Evolutionary conservation across 2,329 filamentous ascomycete genomes (phyloP), one percentile per base, ranked within the genome.

Genomic region (Colletotrichum sp.): DNA sequence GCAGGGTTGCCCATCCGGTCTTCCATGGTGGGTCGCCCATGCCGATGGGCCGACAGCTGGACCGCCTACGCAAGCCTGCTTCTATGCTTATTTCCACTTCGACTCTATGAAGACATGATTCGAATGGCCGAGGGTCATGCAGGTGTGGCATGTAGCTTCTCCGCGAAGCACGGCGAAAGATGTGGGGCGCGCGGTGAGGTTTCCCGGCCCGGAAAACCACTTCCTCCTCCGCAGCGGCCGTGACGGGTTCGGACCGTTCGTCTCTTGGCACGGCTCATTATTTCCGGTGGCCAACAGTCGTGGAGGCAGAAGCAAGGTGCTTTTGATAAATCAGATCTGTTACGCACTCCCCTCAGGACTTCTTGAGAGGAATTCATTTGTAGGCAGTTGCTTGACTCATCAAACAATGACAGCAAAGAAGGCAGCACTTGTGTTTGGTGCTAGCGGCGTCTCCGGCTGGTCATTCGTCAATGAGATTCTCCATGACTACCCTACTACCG

Each of bases 401-500:
- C 16, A 5, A 13, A 65, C 12, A 6, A 66, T 61, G 66, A 24
- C 54, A 13, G 66, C 5, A 33, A 68, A 33, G 33, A 76, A 76
- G 36, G 47, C 61, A 21, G 74, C 76, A 31, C 64, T 78, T 27
- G 43, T 76, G 18, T 76, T 77, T 62, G 76, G 76, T 33, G 76
- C 75, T n/a, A 57, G 69, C 33, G 77, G 77, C 15, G 74, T 78
- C 34, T 72, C 75, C 51, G 76, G 76, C 15, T 78, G 76, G 77
- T 73, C 75, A 8, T 73, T 78, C 57, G 74, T 76, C 62, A 76
- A 77, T n/a, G 69, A 76, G 57, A 66, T 74, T 8, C 70, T 79
- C 12, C 58, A 77, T 55, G 77, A 79, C 65, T 78, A 79, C 58
- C 76, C 78, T 1, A 57, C 68, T 8, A n/a, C 6, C 33, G 33